These are phyloP conservation scores for Plasmodium yoelii DNA, from an alignment of 169 alveolate species.

Conservation along the genomic window DNA sequence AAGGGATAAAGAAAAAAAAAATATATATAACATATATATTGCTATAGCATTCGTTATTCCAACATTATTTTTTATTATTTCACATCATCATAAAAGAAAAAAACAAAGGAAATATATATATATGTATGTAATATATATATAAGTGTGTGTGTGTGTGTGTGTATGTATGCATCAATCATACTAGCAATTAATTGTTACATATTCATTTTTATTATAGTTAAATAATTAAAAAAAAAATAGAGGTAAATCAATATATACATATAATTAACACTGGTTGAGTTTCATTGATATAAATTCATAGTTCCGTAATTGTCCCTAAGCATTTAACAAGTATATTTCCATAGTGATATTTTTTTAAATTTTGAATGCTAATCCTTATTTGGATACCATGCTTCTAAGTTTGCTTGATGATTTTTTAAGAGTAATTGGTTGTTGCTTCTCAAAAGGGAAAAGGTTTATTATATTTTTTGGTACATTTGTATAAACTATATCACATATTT, in stretches of 20 bases:
- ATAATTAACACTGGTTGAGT: too few species aligned
- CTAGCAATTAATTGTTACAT: neutral
- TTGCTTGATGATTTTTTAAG: constrained; percentile 53
- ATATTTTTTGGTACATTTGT: constrained; percentile 36
- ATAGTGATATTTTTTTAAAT: neutral
- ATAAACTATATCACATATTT: constrained; percentile 40
- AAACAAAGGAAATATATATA: neutral
- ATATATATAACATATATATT: constrained; percentile 8
- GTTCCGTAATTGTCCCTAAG: too few species aligned
- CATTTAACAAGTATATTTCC: too few species aligned
- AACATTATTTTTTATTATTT: neutral
- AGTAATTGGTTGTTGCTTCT: constrained; percentile 8
- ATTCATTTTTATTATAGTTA: neutral
- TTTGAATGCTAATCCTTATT: constrained; percentile 43
- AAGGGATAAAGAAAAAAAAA: neutral
- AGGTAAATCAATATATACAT: too few species aligned
- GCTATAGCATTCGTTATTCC: neutral
- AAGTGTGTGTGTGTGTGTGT: constrained; percentile 2
- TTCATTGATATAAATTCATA: too few species aligned
- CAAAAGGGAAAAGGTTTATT: constrained; percentile 26
- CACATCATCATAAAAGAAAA: constrained; percentile 1
- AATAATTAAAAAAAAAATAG: neutral
- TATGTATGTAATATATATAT: constrained; percentile 10
- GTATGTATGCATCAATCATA: constrained; percentile 15
- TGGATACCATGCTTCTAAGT: constrained; percentile 56